Conservation (phyloP, 2,329 filamentous ascomycete genomes). For the Penicillium sp. region DNA sequence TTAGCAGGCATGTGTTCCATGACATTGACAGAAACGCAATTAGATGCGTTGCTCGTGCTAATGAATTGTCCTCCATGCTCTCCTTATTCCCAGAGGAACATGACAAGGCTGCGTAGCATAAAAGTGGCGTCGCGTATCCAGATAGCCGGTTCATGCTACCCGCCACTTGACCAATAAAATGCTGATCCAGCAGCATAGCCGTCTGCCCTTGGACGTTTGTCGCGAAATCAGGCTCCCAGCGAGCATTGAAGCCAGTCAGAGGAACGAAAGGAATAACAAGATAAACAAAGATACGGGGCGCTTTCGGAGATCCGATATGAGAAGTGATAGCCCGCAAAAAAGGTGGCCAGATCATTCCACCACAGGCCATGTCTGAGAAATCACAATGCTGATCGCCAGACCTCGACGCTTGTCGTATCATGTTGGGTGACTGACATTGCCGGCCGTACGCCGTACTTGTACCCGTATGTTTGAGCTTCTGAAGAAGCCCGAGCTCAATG, state of each 20-base stretch:
- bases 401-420: slow-evolving; percentile 45
- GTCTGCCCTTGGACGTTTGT: slow-evolving; percentile 28
- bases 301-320: slow-evolving; percentile 44
- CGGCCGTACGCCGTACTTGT: slow-evolving; percentile 44
- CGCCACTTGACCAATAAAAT: slow-evolving; percentile 41
- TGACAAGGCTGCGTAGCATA: slow-evolving; percentile 47
- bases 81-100: slow-evolving; percentile 45
- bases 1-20: slow-evolving; percentile 47
- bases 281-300: slow-evolving; percentile 39
- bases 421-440: slow-evolving; percentile 45
- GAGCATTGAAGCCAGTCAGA: slow-evolving; percentile 29
- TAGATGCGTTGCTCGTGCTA: slow-evolving; percentile 48
- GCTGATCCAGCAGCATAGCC: slow-evolving; percentile 24
- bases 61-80: slow-evolving; percentile 45
- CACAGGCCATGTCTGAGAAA: slow-evolving; percentile 46
- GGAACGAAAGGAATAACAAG: slow-evolving; percentile 37
- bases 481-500: not conserved
- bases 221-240: slow-evolving; percentile 38
- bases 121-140: slow-evolving; percentile 47
- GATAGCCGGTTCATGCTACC: slow-evolving; percentile 37
- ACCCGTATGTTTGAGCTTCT: slow-evolving; percentile 24
- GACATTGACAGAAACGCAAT: slow-evolving; percentile 44
- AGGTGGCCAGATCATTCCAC: slow-evolving; percentile 47
- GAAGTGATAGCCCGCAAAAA: slow-evolving; percentile 38
- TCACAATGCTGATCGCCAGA: slow-evolving; percentile 47